These are phyloP conservation scores for Phytopythium aichiense DNA, from an alignment of 352 stramenopile genomes.

Conservation along the genomic window DNA sequence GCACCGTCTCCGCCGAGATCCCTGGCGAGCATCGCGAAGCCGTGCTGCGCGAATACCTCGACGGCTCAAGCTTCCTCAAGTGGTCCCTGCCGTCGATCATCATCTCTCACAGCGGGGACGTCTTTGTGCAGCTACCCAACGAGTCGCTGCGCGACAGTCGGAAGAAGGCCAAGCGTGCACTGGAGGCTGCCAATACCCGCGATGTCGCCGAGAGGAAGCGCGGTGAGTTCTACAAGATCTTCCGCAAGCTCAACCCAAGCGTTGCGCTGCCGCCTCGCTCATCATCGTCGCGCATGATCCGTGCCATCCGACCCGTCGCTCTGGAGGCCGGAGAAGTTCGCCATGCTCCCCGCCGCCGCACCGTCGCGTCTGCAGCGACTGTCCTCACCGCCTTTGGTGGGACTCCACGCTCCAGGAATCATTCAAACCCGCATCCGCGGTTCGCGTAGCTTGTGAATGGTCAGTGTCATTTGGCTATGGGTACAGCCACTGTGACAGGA, in stretches of 20 bases:
- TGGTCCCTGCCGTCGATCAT: constrained; percentile 20
- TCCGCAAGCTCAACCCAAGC: background rate
- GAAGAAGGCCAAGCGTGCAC: background rate
- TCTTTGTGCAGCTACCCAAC: constrained; percentile 27
- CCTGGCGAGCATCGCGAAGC: constrained; percentile 17
- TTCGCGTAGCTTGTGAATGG: no score
- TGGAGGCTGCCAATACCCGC: background rate
- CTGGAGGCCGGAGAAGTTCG: no score
- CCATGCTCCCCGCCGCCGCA: no score
- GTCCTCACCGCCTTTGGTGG: no score
- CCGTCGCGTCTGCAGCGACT: no score
- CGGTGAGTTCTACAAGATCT: background rate
- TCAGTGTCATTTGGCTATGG: no score
- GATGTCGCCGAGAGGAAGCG: background rate
- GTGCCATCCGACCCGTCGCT: no score
- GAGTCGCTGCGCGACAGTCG: constrained; percentile 10
- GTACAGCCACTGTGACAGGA: no score
- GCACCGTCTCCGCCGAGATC: constrained; percentile 24
- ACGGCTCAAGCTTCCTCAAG: constrained; percentile 5
- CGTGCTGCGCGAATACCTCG: constrained; percentile 20
- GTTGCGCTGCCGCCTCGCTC: background rate
- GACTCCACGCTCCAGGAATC: no score
- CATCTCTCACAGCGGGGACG: constrained; percentile 22
- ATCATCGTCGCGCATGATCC: no score
- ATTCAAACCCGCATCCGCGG: no score